Evolutionary conservation across 208 protist genomes (phyloP), one percentile per base, ranked within the genome.

Genomic region (Trypanosoma rangeli): DNA sequence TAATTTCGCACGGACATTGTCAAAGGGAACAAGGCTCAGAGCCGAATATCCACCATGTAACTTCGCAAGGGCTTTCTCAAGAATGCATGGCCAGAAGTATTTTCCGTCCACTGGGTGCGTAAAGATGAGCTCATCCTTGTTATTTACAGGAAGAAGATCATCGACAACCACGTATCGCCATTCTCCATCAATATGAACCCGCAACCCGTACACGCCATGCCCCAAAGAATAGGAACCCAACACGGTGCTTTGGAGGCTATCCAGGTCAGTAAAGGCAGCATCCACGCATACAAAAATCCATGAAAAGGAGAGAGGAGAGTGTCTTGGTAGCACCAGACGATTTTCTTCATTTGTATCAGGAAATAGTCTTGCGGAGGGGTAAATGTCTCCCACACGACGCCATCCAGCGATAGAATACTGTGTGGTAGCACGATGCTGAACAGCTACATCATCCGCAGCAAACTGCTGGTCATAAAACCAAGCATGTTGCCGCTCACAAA

Each of bases 41-140:
- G 76, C 73, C 39, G 92, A 64, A 66, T 97, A 97, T 33, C 87
- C 80, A 16, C 88, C 87, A 73, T 94, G 68, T 46, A 95, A 44
- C 74, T 97, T 97, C 12, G 92, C 92, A 20, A 95, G 56, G 42
- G 85, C 83, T 76, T 97, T 97, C 59, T 97, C 92, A 16, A 95
- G 28, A 31, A 97, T 75, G 65, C 83, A 93, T 26, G 85, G 84
- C 92, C 92, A 97, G 44, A 85, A 76, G 63, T 75, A 83, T 31
- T 76, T 67, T 33, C 57, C 71, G 39, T 70, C 33, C 10, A 86
- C 73, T 20, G 83, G 79, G 13, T 84, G 71, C 15, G 80, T 78
- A 78, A 97, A 97, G 57, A 94, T 73, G 49, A 85, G 71, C 13
- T 74, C 61, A 28, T 89, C 88, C 33, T 83, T 68, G 26, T 52